phyloP scores from a whole-genome alignment of 2,329 filamentous ascomycete genomes.

The Colletotrichum sp. region DNA sequence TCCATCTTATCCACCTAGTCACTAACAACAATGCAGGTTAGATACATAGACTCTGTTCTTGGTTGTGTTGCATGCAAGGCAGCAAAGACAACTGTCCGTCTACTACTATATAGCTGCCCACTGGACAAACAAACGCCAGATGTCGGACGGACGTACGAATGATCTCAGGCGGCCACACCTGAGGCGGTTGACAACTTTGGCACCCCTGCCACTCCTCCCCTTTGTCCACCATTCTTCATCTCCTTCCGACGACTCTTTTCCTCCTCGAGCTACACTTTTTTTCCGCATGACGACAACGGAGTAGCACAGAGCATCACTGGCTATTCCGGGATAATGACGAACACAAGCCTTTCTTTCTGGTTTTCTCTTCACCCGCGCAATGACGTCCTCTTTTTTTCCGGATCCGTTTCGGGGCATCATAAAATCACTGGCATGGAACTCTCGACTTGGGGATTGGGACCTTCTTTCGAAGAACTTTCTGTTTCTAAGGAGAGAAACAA shows the following conservation, averaged over 20 bases:
- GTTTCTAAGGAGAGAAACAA: slow-evolving; percentile 19
- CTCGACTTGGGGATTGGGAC: slow-evolving; percentile 20
- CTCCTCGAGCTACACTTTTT: slow-evolving; percentile 17
- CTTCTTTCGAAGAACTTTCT: slow-evolving; percentile 14
- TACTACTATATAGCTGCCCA: slow-evolving; percentile 14
- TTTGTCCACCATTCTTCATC: slow-evolving; percentile 15
- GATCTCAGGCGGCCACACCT: slow-evolving; percentile 13
- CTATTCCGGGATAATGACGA: slow-evolving; percentile 22
- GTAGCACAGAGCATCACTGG: slow-evolving; percentile 15
- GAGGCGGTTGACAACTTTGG: neutral
- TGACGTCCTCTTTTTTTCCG: slow-evolving; percentile 8
- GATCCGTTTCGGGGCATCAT: slow-evolving; percentile 12
- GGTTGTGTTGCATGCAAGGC: slow-evolving; percentile 12
- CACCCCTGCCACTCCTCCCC: neutral
- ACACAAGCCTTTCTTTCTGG: slow-evolving; percentile 28
- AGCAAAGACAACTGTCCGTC: neutral
- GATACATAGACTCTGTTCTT: slow-evolving; percentile 8
- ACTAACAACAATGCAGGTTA: slow-evolving; percentile 12
- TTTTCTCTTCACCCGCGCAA: slow-evolving; percentile 29
- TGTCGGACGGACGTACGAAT: slow-evolving; percentile 11
- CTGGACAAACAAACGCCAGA: slow-evolving; percentile 16
- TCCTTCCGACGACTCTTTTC: slow-evolving; percentile 4
- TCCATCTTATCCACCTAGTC: no score
- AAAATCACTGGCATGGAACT: slow-evolving; percentile 24
- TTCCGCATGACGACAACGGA: slow-evolving; percentile 20